These are phyloP conservation scores for Cladosporium velox DNA, from an alignment of 2,329 filamentous ascomycete species.

Conservation along the genomic window DNA sequence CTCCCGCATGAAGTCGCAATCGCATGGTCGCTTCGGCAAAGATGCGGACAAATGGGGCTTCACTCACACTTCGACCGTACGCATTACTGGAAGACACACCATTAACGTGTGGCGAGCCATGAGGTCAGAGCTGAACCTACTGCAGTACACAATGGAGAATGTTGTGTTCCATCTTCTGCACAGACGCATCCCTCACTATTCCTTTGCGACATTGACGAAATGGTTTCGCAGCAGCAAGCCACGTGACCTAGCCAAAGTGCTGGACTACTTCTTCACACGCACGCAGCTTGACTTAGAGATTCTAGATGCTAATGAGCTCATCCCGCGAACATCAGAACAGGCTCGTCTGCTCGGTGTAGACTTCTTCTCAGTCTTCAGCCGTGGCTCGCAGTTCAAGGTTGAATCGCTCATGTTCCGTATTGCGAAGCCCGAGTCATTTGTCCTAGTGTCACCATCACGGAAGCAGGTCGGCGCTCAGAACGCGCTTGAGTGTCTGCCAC, in stretches of 20 bases:
- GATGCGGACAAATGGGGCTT: slow-evolving; percentile 91
- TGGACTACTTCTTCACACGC: slow-evolving; percentile 75
- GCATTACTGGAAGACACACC: slow-evolving; percentile 90
- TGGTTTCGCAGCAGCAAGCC: slow-evolving; percentile 76
- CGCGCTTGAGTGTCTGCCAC: slow-evolving; percentile 85
- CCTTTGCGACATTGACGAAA: slow-evolving; percentile 72
- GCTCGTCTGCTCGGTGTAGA: slow-evolving; percentile 90
- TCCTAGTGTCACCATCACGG: slow-evolving; percentile 83
- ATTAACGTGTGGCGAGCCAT: slow-evolving; percentile 98
- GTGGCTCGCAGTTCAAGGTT: slow-evolving; percentile 97
- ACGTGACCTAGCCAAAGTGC: slow-evolving; percentile 69
- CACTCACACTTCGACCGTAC: slow-evolving; percentile 87
- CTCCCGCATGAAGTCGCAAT: slow-evolving; percentile 81
- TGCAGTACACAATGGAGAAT: slow-evolving; percentile 96
- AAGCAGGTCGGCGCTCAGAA: slow-evolving; percentile 95
- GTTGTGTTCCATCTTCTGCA: slow-evolving; percentile 90
- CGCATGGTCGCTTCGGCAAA: slow-evolving; percentile 80
- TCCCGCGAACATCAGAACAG: slow-evolving; percentile 89
- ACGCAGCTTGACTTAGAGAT: slow-evolving; percentile 87
- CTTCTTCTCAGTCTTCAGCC: slow-evolving; percentile 93
- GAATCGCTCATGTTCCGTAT: slow-evolving; percentile 99
- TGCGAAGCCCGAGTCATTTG: slow-evolving; percentile 92
- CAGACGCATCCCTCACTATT: slow-evolving; percentile 83
- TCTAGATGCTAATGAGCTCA: slow-evolving; percentile 83
- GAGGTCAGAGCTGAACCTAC: slow-evolving; percentile 84